Conservation (phyloP, 495 filamentous ascomycete genomes). For the Aspergillus ellipticus region DNA sequence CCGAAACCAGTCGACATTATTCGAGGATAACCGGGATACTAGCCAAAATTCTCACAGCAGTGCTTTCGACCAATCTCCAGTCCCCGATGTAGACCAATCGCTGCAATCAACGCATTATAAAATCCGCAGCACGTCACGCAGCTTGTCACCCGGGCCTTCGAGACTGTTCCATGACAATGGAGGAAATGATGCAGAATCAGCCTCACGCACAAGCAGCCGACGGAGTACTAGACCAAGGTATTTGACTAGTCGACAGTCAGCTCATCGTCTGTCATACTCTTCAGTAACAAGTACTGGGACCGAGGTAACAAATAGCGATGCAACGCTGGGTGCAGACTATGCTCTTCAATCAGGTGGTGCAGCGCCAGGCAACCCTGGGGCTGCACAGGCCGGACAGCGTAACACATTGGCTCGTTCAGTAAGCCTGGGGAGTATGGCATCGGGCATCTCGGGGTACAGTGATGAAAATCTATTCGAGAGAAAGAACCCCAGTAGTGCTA, state of each 20-base stretch:
- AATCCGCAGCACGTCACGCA: slow-evolving; percentile 23
- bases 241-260: slow-evolving; percentile 67
- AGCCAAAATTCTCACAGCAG: slow-evolving; percentile 28
- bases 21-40: slow-evolving; percentile 16
- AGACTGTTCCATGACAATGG: slow-evolving; percentile 32
- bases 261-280: slow-evolving; percentile 74
- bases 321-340: slow-evolving; percentile 75
- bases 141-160: slow-evolving; percentile 35
- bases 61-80: slow-evolving; percentile 20
- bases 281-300: slow-evolving; percentile 62
- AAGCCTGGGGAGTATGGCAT: slow-evolving; percentile 93
- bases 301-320: slow-evolving; percentile 61
- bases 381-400: slow-evolving; percentile 35
- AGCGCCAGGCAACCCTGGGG: slow-evolving; percentile 55
- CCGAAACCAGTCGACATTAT: slow-evolving; percentile 23
- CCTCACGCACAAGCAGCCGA: slow-evolving; percentile 28
- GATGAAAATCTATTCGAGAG: slow-evolving; percentile 52
- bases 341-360: slow-evolving; percentile 82
- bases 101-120: slow-evolving; percentile 33
- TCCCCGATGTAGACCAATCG: slow-evolving; percentile 24
- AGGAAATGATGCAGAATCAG: slow-evolving; percentile 23
- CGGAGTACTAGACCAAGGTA: slow-evolving; percentile 62
- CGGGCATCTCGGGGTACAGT: slow-evolving; percentile 74
- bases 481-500: slow-evolving; percentile 31
- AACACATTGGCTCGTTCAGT: slow-evolving; percentile 69